phyloP scores from a whole-genome alignment of 2,329 filamentous ascomycete species.

The Thielaviopsis euricoi region DNA sequence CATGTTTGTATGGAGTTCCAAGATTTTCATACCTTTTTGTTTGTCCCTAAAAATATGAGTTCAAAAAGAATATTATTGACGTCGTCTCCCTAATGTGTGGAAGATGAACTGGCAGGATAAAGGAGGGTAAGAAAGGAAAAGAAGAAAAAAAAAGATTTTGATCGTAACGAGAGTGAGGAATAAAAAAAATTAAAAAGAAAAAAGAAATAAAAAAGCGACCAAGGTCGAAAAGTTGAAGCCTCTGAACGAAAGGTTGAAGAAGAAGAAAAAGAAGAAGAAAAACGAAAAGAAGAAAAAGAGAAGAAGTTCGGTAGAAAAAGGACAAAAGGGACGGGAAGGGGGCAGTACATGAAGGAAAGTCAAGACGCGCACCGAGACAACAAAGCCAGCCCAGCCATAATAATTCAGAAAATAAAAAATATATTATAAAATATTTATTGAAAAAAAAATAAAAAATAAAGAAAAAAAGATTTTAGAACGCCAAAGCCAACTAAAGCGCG shows the following conservation, averaged over 20 bases:
- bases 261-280: constrained; percentile 16
- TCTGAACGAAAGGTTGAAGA: constrained; percentile 13
- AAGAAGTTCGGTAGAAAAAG: constrained; percentile 15
- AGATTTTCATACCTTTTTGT: constrained; percentile 8
- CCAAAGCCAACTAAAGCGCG: neutral
- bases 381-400: neutral
- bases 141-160: constrained; percentile 14
- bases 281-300: constrained; percentile 14
- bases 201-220: constrained; percentile 15
- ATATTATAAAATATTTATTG: neutral
- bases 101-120: constrained; percentile 3
- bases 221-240: constrained; percentile 6
- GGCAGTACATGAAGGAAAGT: constrained; percentile 13
- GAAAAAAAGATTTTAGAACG: neutral
- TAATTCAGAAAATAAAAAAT: neutral
- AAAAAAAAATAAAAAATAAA: neutral
- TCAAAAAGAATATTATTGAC: constrained; percentile 10
- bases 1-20: constrained; percentile 3
- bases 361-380: constrained; percentile 10
- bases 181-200: constrained; percentile 15
- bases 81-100: constrained; percentile 11
- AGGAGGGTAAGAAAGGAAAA: constrained; percentile 5
- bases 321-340: constrained; percentile 5
- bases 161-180: constrained; percentile 17
- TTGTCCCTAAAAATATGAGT: constrained; percentile 3